Percentiles rank a stretch among this genome's conserved stretches.
These are phyloP conservation scores for Planoprotostelium fungivorum DNA, from an alignment of 78 protist genomes.

Conservation along the genomic window DNA sequence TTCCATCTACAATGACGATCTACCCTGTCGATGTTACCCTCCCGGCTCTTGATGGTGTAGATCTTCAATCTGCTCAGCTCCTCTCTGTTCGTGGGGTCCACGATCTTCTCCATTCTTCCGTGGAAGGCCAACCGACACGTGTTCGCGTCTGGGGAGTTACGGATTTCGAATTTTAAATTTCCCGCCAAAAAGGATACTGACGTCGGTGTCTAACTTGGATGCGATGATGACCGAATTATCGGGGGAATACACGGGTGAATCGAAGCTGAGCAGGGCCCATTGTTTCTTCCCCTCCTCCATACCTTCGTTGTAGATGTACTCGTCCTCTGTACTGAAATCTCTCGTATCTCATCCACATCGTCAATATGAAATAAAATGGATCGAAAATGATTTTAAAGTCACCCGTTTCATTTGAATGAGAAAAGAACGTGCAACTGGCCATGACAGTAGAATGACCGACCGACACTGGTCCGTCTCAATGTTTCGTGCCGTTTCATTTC, in stretches of 20 bases:
- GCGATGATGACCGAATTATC: conserved; percentile 62
- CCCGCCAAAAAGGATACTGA: not conserved
- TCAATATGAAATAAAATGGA: not conserved
- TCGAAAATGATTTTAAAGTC: not conserved
- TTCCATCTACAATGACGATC: not conserved
- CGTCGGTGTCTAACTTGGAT: conserved; percentile 70
- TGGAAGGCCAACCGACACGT: conserved; percentile 77
- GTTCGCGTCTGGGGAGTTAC: not conserved
- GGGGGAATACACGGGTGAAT: conserved; percentile 72
- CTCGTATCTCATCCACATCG: not conserved
- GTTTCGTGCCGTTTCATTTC: no score
- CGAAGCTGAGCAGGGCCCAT: conserved; percentile 62
- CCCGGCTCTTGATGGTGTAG: conserved; percentile 20
- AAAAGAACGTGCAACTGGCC: conserved; percentile 64
- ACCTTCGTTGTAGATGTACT: conserved; percentile 9
- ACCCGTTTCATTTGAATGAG: not conserved
- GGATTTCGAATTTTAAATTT: not conserved
- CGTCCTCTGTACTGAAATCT: not conserved
- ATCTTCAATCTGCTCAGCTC: conserved; percentile 6
- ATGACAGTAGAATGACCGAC: conserved; percentile 92
- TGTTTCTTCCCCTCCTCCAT: conserved; percentile 10
- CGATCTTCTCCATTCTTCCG: conserved; percentile 25
- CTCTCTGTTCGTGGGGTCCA: not conserved
- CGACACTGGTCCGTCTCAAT: no score
- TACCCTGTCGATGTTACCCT: conserved; percentile 16